Conservation (phyloP, 495 filamentous ascomycete genomes). For the Neurospora intermedia region DNA sequence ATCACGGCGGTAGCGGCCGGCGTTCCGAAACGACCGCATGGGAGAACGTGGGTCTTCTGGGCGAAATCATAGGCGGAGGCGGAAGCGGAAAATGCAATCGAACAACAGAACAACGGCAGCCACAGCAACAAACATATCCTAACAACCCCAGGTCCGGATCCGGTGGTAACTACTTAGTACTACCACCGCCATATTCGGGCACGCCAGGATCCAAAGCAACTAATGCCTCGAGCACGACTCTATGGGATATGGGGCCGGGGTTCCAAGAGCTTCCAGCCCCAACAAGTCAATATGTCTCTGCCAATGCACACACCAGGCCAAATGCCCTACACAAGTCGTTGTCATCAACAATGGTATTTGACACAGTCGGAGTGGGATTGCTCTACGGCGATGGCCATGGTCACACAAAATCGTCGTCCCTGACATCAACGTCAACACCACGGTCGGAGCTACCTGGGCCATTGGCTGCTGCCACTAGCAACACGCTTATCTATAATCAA, state of each 20-base stretch:
- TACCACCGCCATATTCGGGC: neutral
- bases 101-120: neutral
- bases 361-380: neutral
- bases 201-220: neutral
- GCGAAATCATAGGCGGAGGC: slow-evolving; percentile 28
- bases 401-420: neutral
- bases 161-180: neutral
- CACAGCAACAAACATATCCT: neutral
- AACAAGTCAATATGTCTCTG: neutral
- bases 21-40: slow-evolving; percentile 46
- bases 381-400: neutral
- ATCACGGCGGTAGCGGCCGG: slow-evolving; percentile 41
- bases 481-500: neutral
- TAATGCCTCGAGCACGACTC: neutral
- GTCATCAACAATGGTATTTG: neutral
- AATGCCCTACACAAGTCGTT: neutral
- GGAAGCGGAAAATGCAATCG: neutral
- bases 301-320: neutral
- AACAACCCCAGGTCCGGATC: neutral
- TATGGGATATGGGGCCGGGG: neutral
- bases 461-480: neutral
- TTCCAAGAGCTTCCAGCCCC: neutral
- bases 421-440: neutral
- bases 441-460: neutral
- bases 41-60: slow-evolving; percentile 43